Evolutionary conservation across 2,329 filamentous ascomycete species (phyloP).

Genomic region (Camillea tinctor): DNA sequence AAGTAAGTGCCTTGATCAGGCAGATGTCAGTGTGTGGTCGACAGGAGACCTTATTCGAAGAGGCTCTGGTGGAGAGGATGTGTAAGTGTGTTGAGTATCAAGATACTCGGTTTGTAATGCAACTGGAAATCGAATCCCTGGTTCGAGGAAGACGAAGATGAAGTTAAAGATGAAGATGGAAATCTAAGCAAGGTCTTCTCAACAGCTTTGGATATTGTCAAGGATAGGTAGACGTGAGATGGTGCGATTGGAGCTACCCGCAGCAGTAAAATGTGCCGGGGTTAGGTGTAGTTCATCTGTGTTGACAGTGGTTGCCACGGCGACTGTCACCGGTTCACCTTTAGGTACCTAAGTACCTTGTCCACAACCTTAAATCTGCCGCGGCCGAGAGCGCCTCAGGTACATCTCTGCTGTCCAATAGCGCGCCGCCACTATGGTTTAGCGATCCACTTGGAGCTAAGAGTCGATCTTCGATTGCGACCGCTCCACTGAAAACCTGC

Average conservation of each 20-base stretch:
- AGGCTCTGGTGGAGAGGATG: background rate
- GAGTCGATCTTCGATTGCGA: background rate
- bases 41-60: background rate
- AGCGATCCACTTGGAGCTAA: background rate
- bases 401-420: background rate
- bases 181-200: background rate
- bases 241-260: background rate
- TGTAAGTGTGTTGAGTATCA: background rate
- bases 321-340: background rate
- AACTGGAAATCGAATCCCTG: background rate
- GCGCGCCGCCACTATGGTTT: background rate
- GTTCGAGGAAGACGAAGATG: background rate
- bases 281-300: background rate
- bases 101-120: background rate
- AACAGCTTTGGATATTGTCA: background rate
- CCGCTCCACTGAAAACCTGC: background rate
- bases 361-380: background rate
- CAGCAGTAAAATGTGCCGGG: background rate
- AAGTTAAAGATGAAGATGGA: background rate
- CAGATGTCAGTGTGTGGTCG: slow-evolving; percentile 3
- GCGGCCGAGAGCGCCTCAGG: background rate
- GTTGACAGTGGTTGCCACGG: background rate
- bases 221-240: background rate
- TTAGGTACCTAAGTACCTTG: background rate
- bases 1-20: slow-evolving; percentile 25